Evolutionary conservation across 164 flowering plant species (phyloP), one percentile per base, ranked within the genome.

Genomic region (Sedum album): DNA sequence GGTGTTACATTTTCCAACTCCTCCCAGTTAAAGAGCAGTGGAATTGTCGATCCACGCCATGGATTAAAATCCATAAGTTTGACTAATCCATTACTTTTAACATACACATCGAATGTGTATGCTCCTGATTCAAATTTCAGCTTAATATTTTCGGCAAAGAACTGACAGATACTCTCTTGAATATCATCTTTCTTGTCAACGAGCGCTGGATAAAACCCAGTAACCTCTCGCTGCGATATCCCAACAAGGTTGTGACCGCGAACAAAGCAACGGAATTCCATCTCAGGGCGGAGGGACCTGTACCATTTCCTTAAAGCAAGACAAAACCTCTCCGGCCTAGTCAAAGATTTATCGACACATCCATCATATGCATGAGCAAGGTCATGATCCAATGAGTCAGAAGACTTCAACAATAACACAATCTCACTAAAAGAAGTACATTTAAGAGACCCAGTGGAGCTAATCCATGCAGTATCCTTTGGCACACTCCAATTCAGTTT

Each of bases 261-360:
- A 3, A 44, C 20, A 44, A 44, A 44, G 48, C 48, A 44, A 44
- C 48, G 48, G 17, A 44, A 44, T 17, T 44, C 48, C 48, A 44
- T 44, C 48, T 44, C 48, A 44, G 95, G 93, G 49, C 72, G 76
- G 6, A 94, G 75, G 11, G 85, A 80, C 9, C 86, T 80, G 68
- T 84, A 85, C 97, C 97, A 94, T 65, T 90, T 94, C 1, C 97
- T 83, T 4, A 94, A 88, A 17, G 95, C 96, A 61, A 94, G 91
- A 72, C 71, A 84, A 79, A 91, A 84, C 1, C 38, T 78, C 2
- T 68, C 70, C 78, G 48, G 48, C 48, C 4, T 44, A 44, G 11
- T 18, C 48, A 44, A 44, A 44, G 48, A 44, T 44, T 44, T 44
- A 44, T 44, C 48, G 5, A 44, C 20, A 44, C 48, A 44, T 15